A percentile compares a stretch with the other conserved stretches of the same genome.
These are phyloP conservation scores for Yamadazyma tumulicola DNA, from an alignment of 805 yeast species.

Conservation along the genomic window DNA sequence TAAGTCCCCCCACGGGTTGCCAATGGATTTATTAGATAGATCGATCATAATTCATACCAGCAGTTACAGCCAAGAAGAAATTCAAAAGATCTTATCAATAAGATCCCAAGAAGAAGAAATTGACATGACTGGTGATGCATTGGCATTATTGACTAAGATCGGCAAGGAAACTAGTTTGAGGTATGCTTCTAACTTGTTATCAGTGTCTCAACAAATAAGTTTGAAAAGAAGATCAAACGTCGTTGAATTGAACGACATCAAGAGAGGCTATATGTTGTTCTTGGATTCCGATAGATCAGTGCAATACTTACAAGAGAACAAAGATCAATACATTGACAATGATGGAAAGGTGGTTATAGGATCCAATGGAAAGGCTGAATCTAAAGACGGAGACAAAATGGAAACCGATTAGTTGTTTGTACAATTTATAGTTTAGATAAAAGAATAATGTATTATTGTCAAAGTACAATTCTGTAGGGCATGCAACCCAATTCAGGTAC, in stretches of 20 bases:
- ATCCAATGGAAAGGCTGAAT: conserved; percentile 7
- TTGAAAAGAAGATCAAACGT: conserved; percentile 67
- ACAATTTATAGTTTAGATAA: no score
- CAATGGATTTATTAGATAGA: conserved; percentile 90
- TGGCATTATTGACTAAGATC: conserved; percentile 82
- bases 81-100: conserved; percentile 78
- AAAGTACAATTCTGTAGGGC: no score
- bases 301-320: conserved; percentile 69
- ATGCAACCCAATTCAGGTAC: no score
- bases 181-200: conserved; percentile 85
- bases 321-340: conserved; percentile 72
- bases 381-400: conserved; percentile 29
- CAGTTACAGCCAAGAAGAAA: conserved; percentile 75
- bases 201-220: conserved; percentile 87
- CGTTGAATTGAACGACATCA: conserved; percentile 78
- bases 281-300: conserved; percentile 89
- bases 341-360: conserved; percentile 67
- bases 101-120: conserved; percentile 95
- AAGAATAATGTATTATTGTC: no score
- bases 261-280: conserved; percentile 82
- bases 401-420: conserved; percentile 28
- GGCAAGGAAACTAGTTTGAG: conserved; percentile 89
- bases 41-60: conserved; percentile 87
- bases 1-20: conserved; percentile 97
- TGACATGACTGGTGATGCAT: conserved; percentile 75